Evolutionary conservation across 768 basidiomycete genomes (phyloP), one percentile per base, ranked within the genome.

Genomic region (Rhizopogon roseolus): DNA sequence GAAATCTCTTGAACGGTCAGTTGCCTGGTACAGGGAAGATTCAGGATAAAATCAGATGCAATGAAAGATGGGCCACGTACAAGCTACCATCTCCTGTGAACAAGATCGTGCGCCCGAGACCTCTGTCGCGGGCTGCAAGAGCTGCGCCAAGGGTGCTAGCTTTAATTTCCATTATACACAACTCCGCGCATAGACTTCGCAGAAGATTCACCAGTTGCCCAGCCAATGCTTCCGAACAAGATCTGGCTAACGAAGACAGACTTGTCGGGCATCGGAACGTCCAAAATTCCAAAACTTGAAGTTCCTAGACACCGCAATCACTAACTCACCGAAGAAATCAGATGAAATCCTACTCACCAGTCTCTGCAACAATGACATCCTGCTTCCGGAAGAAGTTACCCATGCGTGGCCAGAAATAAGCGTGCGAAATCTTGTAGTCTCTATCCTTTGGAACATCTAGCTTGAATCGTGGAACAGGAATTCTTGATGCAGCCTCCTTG

Each of bases 211-310:
- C 91, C 90, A 39, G 88, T 82, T 16, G 87, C 83, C 86, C 88
- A 97, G 0, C 95, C 95, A 59, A 98, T 97, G 54, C 86, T 87
- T 48, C 95, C 94, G 86, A 90, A 97, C 5, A 97, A 71, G 49
- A 96, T 82, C 69, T 94, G 92, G 56, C 78, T 81, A 38, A 92
- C 56, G 54, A 86, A 82, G 5, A 83, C 67, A 0, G 84, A 73
- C 42, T 81, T 76, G n/a, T 81, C 75, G 0, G 95, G 95, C 10
- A 96, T 71, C 1, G 85, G 83, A 29, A 92, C 78, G 56, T 91
- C 90, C 39, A 93, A 66, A 44, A 96, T 80, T 42, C 94, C 95
- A 65, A 96, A 97, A 56, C 76, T 86, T 11, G 90, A 83, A 0
- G 92, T 94, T 4, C 87, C 82, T 80, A 43, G 4, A 40, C 4